Base-by-base conservation (phyloP, 2,329 filamentous ascomycete genomes). In the Trichoderma afroharzianum region DNA sequence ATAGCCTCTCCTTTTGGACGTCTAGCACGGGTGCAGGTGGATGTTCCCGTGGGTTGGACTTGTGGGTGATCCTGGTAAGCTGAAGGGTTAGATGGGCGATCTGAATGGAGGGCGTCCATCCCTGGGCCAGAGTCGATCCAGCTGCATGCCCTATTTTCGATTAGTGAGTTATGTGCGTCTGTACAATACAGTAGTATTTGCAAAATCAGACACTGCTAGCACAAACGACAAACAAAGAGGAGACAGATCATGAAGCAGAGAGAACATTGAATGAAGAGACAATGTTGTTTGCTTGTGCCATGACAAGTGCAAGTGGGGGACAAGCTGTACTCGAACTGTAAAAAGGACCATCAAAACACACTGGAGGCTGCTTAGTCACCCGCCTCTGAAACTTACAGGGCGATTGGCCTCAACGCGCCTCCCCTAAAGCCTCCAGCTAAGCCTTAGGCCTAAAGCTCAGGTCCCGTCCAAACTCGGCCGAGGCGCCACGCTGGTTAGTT, bases 361-460 rank as follows among this genome's bases (percentile, higher is more conserved):
- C 7, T 43, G 39, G 3, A 43, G 18, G 47, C 21, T 50, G 39
- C 70, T 70, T 69, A 72, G 70, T 69, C 70, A 72, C 57, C 66
- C 36, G 1, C 11, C 58, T 36, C 33, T 26, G 7, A 55, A 71
- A 62, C 47, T 53, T 63, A 69, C 64, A 47, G 58, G n/a, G 28
- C 33, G 26, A 53, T 14, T 24, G 21, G 21, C 21, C 21, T 18
- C 18, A 59, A 63, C 70, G 70, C 70, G 66, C 39, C 59, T 55
- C 69, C 63, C 64, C 24, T 32, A 68, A 39, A 59, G 32, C n/a
- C n/a, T n/a, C 4, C 24, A 12, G 11, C 36, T 18, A 39, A 18
- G 36, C 47, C 47, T 21, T 21, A 21, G 43, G n/a, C 43, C 43
- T 14, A 50, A 50, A 50, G 43, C 43, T n/a, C n/a, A n/a, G n/a